Evolutionary conservation across 768 basidiomycete species (phyloP), one percentile per base, ranked within the genome.

Genomic region (Dioszegia hungarica): DNA sequence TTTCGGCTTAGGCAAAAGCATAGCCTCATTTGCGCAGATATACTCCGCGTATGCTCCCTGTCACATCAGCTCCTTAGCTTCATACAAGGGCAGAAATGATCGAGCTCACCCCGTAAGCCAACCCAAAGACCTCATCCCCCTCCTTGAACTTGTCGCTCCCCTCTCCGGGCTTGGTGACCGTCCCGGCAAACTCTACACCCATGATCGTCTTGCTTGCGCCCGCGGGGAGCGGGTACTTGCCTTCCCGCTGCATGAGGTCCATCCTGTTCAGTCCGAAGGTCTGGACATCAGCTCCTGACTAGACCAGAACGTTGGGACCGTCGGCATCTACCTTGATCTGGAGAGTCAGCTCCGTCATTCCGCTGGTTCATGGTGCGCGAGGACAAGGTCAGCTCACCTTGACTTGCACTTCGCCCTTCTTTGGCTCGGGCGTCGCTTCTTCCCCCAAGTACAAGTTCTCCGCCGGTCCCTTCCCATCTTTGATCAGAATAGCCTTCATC

Each of bases 1-100:
- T 25, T 74, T 70, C 6, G 91, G 90, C 75, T 97, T 95, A 59
- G 70, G 79, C 56, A 90, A 77, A 56, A 94, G 72, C 77, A 88
- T 83, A 2, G 82, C 83, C 57, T 84, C 79, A 8, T 81, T 79
- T 38, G 85, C 82, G 25, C 79, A 82, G 61, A 97, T 83, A 72
- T 85, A 93, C 73, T 93, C 88, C 33, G 91, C 90, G 68, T 92
- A 93, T 40, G 90, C 90, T 33, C 91, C 91, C 90, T 38, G 22
- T n/a, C 27, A 12, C 24, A 47, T 52, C 34, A 58, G 50, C 49
- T 10, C 2, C 22, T 34, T n/a, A n/a, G 29, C 39, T 15, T 4
- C 38, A 24, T n/a, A 11, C 22, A 3, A 2, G 14, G 11, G 5
- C 33, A 37, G 31, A 3, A n/a, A n/a, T 3, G 31, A 4, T n/a